Evolutionary conservation across 306 rosid species (phyloP).

Genomic region (Benincasa hispida): DNA sequence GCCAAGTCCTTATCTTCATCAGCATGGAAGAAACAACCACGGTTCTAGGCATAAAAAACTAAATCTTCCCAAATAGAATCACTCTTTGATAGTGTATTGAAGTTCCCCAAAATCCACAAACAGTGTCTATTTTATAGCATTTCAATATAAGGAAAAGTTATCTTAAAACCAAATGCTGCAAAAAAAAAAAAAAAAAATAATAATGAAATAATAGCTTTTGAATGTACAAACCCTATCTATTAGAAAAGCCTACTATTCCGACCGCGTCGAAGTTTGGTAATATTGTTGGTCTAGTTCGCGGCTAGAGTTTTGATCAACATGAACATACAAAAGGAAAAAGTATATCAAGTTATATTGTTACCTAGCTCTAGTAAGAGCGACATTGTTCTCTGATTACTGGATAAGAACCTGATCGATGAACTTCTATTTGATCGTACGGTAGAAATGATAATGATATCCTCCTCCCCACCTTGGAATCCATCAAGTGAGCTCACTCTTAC

Average conservation of each 20-base stretch:
- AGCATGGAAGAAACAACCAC: conserved; percentile 50
- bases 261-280: too few species aligned
- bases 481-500: conserved; percentile 62
- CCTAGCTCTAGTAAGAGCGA: conserved; percentile 32
- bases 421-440: conserved; percentile 38
- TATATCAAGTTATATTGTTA: neutral
- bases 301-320: too few species aligned
- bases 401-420: conserved; percentile 37
- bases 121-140: conserved; percentile 24
- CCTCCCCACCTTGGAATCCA: conserved; percentile 82
- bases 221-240: too few species aligned
- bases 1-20: conserved; percentile 48
- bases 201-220: too few species aligned
- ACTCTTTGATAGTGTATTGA: conserved; percentile 22
- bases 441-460: conserved; percentile 52
- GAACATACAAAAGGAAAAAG: too few species aligned
- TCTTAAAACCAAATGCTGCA: too few species aligned
- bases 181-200: too few species aligned
- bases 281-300: too few species aligned
- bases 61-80: conserved; percentile 44
- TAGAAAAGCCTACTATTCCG: too few species aligned
- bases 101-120: conserved; percentile 73
- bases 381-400: conserved; percentile 45
- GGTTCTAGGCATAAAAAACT: conserved; percentile 41
- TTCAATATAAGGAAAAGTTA: neutral